Base-by-base conservation (phyloP, 352 stramenopile genomes). In the Phytopythium cucurbitacearum region DNA sequence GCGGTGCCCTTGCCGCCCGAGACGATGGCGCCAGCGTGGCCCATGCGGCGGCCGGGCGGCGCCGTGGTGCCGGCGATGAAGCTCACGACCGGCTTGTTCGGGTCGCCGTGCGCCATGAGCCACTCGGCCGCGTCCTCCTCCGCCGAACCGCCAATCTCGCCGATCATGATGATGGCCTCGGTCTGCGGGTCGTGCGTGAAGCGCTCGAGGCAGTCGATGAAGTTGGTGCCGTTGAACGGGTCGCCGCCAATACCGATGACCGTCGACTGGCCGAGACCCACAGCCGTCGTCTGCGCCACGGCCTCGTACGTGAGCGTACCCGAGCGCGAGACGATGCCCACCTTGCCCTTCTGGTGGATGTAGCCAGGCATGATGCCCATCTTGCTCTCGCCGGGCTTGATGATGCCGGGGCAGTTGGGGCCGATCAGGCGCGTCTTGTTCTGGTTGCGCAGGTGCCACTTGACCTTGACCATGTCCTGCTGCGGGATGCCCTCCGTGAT, bases 291-390 rank as follows among this genome's bases (percentile, higher is more conserved):
- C 84, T 99, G 97, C 38, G 94, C 88, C 11, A 99, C 97, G 36
- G 97, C 97, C 73, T 99, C 97, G 73, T 99, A 99, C 0, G 97
- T 99, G 15, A 99, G 69, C 4, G 97, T 99, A 44, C 97, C 97
- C 40, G 87, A 98, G 55, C 97, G 88, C 33, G 90, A 98, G n/a
- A 99, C 97, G 51, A 99, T 97, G 62, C 97, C 97, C 66, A 99
- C 98, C 76, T 98, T 99, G 49, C 97, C 97, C 57, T 85, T 85
- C 66, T 84, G 87, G 77, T 99, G 97, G 80, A 99, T 99, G 85
- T 99, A 98, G 50, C 97, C 97, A 52, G 97, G 97, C 97, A 99
- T 99, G 78, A 99, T 99, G 54, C 97, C 97, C 80, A 99, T 99
- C 78, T 99, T 99, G 73, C 95, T 99, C 81, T 99, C 97, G 45